Evolutionary conservation across 164 flowering plant genomes (phyloP).

Genomic region (Dillenia suffruticosa): DNA sequence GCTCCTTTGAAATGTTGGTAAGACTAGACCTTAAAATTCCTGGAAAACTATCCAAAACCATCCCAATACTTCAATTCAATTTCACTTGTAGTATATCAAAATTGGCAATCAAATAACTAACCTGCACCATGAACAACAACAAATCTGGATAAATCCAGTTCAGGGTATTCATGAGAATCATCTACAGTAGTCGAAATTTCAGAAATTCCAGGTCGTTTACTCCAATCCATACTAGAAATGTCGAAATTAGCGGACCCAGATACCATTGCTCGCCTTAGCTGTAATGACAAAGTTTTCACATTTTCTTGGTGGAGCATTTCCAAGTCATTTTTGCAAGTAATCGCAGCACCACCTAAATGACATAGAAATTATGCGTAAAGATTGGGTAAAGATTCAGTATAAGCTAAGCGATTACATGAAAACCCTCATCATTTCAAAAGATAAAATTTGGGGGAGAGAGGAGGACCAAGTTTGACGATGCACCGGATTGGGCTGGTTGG

Average conservation of each 20-base stretch:
- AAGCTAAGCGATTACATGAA: no score
- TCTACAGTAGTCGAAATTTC: constrained; percentile 31
- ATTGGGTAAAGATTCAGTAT: background rate
- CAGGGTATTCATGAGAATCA: constrained; percentile 33
- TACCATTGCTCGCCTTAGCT: constrained; percentile 63
- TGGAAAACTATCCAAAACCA: background rate
- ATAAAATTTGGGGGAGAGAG: background rate
- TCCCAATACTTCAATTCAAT: background rate
- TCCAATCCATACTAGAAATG: constrained; percentile 85
- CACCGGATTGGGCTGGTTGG: constrained; percentile 31
- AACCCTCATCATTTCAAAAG: no score
- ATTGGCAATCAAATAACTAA: constrained; percentile 12
- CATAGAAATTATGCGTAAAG: background rate
- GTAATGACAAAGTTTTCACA: constrained; percentile 53
- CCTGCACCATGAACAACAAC: constrained; percentile 98
- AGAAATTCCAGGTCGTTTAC: constrained; percentile 53
- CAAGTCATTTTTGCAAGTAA: constrained; percentile 82
- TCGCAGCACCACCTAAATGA: constrained; percentile 82
- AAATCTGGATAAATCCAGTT: constrained; percentile 39
- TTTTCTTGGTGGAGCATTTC: constrained; percentile 72
- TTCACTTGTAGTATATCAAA: background rate
- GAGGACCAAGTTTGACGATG: constrained; percentile 56
- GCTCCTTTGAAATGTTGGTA: no score
- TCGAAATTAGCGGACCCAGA: constrained; percentile 23
- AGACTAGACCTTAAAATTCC: no score